Base-by-base conservation (phyloP, 129 eudicot genomes). In the Mikania micrantha region DNA sequence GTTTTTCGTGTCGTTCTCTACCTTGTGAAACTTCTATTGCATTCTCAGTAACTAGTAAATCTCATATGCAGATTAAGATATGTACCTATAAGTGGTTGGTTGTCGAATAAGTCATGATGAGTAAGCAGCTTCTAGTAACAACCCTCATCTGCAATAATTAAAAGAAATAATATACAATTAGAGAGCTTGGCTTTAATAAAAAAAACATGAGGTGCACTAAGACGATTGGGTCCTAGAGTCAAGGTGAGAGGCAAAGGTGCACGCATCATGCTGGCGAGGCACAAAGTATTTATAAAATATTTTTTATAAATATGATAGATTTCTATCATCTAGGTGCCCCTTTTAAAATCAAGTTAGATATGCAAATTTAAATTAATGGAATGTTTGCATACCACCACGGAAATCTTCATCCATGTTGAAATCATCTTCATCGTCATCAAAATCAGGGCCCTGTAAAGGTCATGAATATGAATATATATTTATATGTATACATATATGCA, bases 351-450 rank as follows among this genome's bases (percentile, higher is more conserved):
- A n/a, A n/a, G n/a, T n/a, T n/a, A n/a, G n/a, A n/a, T n/a, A n/a
- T n/a, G n/a, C 50, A 15, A 7, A 44, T 56, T 17, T 56, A 28
- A 27, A 56, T 12, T 56, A 56, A 73, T 13, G 47, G 19, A 68
- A 29, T 19, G 31, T 38, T 17, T 44, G 41, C 84, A 66, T 84
- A 90, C 92, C 82, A 85, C 80, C 95, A 72, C 77, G 79, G 15
- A 27, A 39, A 29, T 83, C 92, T 27, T 80, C 97, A 9, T 24
- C 52, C 84, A 59, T 64, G 73, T 91, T 91, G 77, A 20, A 83
- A 64, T 88, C 97, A 54, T 91, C 97, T 31, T 91, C 97, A 68
- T 91, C 96, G 8, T 91, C 97, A 65, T 88, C 97, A 72, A 70
- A 81, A 66, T 79, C 88, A 35, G 21, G 2, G 10, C 42, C 71